phyloP scores from a whole-genome alignment of 108 stramenopile species.

The Phaeodactylum tricornutum region DNA sequence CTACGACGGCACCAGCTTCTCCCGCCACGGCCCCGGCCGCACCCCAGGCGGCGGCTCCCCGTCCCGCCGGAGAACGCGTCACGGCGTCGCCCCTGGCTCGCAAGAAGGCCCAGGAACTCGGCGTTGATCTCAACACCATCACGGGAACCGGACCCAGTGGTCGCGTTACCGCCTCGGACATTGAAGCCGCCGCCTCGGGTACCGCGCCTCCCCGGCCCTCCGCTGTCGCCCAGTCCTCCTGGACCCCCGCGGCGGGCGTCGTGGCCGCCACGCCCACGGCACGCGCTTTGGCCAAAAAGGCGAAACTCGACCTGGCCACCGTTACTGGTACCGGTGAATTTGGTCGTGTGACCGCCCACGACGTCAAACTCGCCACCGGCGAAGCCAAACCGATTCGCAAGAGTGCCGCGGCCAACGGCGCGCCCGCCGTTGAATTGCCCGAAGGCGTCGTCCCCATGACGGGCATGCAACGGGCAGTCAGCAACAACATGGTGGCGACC shows the following conservation, averaged over 20 bases:
- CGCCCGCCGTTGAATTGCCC: constrained; percentile 60
- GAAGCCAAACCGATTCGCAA: constrained; percentile 76
- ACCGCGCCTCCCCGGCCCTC: constrained; percentile 30
- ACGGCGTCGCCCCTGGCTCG: constrained; percentile 92
- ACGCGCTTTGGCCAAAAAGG: constrained; percentile 70
- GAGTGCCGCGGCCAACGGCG: constrained; percentile 34
- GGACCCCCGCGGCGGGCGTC: constrained; percentile 82
- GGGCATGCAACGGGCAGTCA: constrained; percentile 96
- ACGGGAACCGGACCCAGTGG: constrained; percentile 89
- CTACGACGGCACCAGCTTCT: constrained; percentile 46
- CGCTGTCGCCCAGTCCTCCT: constrained; percentile 58
- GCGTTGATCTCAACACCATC: constrained; percentile 78
- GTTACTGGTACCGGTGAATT: constrained; percentile 88
- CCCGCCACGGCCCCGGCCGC: constrained; percentile 43
- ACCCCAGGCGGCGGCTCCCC: constrained; percentile 34
- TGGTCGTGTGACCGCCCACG: constrained; percentile 88
- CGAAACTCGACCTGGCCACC: constrained; percentile 74
- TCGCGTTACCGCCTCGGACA: constrained; percentile 71
- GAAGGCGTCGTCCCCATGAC: constrained; percentile 86
- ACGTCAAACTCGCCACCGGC: constrained; percentile 86
- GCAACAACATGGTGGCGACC: constrained; percentile 95
- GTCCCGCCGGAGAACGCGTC: constrained; percentile 72
- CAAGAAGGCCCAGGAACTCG: constrained; percentile 78
- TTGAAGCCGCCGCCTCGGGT: constrained; percentile 55
- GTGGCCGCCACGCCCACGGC: constrained; percentile 72